Evolutionary conservation across 2,329 filamentous ascomycete genomes (phyloP).

Genomic region (Sclerotiophoma versabilis): DNA sequence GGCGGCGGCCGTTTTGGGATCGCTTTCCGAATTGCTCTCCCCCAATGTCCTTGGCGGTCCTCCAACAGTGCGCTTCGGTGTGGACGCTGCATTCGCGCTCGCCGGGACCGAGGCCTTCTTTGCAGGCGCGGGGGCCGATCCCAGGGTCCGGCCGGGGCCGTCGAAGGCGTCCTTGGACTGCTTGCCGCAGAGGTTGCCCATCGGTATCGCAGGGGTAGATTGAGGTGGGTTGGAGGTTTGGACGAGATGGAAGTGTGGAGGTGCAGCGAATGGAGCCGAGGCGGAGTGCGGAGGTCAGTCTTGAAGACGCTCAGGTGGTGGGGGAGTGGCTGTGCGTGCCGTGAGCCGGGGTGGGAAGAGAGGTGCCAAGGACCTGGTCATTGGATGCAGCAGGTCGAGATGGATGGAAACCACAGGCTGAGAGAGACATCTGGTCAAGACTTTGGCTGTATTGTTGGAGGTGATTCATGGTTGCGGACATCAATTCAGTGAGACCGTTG

Average conservation of each 20-base stretch:
- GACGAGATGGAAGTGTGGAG: background rate
- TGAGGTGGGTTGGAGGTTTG: background rate
- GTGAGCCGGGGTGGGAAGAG: conserved; percentile 11
- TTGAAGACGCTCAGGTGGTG: conserved; percentile 23
- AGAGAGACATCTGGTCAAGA: background rate
- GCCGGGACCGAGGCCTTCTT: conserved; percentile 45
- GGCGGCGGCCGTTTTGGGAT: conserved; percentile 77
- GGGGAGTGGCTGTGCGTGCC: conserved; percentile 21
- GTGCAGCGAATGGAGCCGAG: conserved; percentile 22
- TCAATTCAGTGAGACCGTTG: background rate
- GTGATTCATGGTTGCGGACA: conserved; percentile 1
- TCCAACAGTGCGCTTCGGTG: conserved; percentile 54
- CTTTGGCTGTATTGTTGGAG: background rate
- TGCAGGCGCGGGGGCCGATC: conserved; percentile 60
- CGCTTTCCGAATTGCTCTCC: conserved; percentile 53
- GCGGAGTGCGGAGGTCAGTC: conserved; percentile 33
- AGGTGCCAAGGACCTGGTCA: conserved; percentile 31
- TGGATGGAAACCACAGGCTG: background rate
- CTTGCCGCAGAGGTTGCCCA: conserved; percentile 90
- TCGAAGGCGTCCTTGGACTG: conserved; percentile 67
- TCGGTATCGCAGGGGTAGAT: conserved; percentile 50
- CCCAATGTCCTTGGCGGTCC: conserved; percentile 69
- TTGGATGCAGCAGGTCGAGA: conserved; percentile 14
- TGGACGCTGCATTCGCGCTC: conserved; percentile 21
- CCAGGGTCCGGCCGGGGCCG: conserved; percentile 75